Evolutionary conservation across 345 rosid genomes (phyloP).

Genomic region (Kandelia obovata): DNA sequence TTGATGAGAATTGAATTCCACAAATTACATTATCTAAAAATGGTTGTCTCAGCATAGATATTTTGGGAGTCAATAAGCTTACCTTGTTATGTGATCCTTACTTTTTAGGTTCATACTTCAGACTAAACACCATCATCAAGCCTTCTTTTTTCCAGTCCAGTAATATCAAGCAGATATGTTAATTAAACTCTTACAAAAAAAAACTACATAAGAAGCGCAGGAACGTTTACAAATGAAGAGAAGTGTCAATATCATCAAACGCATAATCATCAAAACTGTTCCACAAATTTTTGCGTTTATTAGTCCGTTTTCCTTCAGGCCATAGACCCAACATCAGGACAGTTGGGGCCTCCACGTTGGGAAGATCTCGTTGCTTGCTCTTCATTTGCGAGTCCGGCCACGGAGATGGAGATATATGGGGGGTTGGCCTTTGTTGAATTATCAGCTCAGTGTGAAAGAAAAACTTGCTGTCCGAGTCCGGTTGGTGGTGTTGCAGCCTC

Average conservation of each 20-base stretch:
- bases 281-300: background rate
- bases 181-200: background rate
- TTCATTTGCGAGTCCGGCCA: background rate
- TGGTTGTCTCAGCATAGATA: too few species aligned
- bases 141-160: too few species aligned
- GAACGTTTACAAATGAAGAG: conserved; percentile 10
- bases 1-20: too few species aligned
- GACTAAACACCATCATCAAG: too few species aligned
- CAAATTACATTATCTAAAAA: too few species aligned
- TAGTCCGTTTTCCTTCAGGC: background rate
- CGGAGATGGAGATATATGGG: background rate
- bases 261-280: background rate
- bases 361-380: background rate
- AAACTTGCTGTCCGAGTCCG: background rate
- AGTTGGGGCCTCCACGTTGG: background rate
- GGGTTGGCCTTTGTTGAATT: background rate
- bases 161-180: background rate
- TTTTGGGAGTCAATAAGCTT: too few species aligned
- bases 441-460: conserved; percentile 6
- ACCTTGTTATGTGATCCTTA: too few species aligned
- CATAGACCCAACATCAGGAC: background rate
- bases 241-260: conserved; percentile 12
- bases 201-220: background rate
- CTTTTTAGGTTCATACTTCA: too few species aligned
- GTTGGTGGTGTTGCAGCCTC: background rate